These are phyloP conservation scores for Colletotrichum sp. DNA, from an alignment of 2,329 filamentous ascomycete species.

Conservation along the genomic window DNA sequence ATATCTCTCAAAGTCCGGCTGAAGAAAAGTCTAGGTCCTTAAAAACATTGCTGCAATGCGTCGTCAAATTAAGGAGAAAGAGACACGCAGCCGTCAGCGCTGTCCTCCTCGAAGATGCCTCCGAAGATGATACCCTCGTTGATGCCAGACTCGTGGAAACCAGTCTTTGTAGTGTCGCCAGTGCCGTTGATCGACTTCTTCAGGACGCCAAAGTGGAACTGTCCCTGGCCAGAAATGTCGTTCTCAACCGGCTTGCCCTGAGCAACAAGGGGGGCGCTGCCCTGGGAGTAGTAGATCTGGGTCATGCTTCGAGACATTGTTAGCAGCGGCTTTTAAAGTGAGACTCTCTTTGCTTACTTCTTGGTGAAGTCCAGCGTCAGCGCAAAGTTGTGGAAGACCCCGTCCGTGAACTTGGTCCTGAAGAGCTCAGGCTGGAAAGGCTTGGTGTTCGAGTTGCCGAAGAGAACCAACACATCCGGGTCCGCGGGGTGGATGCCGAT, in stretches of 20 bases:
- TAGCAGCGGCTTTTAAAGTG: background rate
- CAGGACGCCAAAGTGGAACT: slow-evolving; percentile 66
- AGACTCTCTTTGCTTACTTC: slow-evolving; percentile 44
- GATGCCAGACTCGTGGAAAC: slow-evolving; percentile 51
- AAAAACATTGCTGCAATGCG: background rate
- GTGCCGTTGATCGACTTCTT: slow-evolving; percentile 59
- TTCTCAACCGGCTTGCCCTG: slow-evolving; percentile 52
- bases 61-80: background rate
- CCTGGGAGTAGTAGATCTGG: slow-evolving; percentile 62
- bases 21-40: background rate
- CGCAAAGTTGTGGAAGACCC: slow-evolving; percentile 67
- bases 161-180: slow-evolving; percentile 48
- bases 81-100: slow-evolving; percentile 25
- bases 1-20: accelerated
- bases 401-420: slow-evolving; percentile 51
- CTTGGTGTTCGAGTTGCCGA: slow-evolving; percentile 51
- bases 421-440: slow-evolving; percentile 52
- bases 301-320: slow-evolving; percentile 47
- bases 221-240: slow-evolving; percentile 61
- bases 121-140: slow-evolving; percentile 58
- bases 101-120: slow-evolving; percentile 59
- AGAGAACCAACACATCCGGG: slow-evolving; percentile 48
- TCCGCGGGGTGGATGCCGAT: slow-evolving; percentile 41
- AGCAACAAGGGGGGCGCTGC: slow-evolving; percentile 45
- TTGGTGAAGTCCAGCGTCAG: slow-evolving; percentile 60